phyloP scores from a whole-genome alignment of 2,329 filamentous ascomycete genomes.

The Cladosporium colombiae region DNA sequence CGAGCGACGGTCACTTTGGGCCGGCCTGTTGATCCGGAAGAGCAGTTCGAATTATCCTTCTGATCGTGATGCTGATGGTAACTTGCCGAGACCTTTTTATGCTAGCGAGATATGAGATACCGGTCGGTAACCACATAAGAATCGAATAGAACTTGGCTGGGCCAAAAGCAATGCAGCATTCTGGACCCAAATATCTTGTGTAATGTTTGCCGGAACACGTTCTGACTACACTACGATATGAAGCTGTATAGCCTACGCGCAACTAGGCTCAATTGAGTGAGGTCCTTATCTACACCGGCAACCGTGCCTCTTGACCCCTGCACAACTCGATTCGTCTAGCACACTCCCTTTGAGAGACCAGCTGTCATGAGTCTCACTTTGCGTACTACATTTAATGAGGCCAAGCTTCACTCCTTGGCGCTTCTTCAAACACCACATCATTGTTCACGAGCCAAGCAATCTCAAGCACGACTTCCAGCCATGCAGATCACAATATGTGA shows the following conservation, averaged over 20 bases:
- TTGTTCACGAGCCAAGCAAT: neutral
- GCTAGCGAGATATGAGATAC: neutral
- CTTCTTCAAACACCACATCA: neutral
- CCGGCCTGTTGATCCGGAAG: conserved; percentile 35
- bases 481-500: conserved; percentile 1
- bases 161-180: too few species aligned
- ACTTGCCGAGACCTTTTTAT: neutral
- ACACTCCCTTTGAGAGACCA: neutral
- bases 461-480: neutral
- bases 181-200: too few species aligned
- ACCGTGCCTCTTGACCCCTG: too few species aligned
- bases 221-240: too few species aligned
- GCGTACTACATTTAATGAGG: neutral
- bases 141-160: neutral
- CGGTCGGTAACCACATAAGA: neutral
- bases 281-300: too few species aligned
- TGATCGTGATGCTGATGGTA: neutral
- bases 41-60: conserved; percentile 30
- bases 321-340: too few species aligned
- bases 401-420: neutral
- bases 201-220: too few species aligned
- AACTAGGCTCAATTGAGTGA: neutral
- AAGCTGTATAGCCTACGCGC: neutral
- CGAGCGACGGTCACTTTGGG: conserved; percentile 36
- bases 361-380: neutral